Percentiles rank a stretch among this genome's conserved stretches.
phyloP scores from a whole-genome alignment of 2,329 filamentous ascomycete genomes.

The Fusarium odoratissimum region DNA sequence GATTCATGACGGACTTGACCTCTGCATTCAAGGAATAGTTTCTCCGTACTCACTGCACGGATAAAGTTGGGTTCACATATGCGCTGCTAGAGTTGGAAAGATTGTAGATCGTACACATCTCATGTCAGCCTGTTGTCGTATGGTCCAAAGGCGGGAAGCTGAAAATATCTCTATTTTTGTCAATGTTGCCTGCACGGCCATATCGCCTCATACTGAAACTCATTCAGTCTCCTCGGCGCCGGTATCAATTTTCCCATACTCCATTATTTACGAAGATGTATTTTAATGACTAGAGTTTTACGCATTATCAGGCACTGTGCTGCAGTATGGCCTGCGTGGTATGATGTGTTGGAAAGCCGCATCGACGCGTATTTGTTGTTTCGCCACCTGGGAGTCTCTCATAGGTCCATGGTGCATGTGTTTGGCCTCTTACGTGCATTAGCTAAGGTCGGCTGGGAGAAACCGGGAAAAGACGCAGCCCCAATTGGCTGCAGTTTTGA shows the following conservation, averaged over 20 bases:
- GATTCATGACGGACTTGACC: not conserved
- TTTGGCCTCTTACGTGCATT: not conserved
- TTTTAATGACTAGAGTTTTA: no score
- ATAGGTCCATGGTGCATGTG: not conserved
- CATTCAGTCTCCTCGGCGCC: no score
- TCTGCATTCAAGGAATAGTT: not conserved
- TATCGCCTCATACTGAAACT: accelerated
- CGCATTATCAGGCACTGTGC: no score
- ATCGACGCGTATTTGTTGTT: no score
- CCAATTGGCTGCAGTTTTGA: not conserved
- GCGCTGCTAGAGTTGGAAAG: not conserved
- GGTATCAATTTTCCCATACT: no score
- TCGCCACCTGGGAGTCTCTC: not conserved
- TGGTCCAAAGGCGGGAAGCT: accelerated
- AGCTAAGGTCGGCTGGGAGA: not conserved
- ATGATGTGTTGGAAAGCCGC: no score
- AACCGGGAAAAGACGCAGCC: accelerated
- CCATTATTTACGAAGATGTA: accelerated
- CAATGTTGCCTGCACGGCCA: not conserved
- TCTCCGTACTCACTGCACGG: not conserved
- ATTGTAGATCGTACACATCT: accelerated
- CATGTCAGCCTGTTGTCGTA: accelerated
- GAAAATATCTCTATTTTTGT: accelerated
- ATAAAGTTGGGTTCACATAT: not conserved
- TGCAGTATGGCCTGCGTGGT: no score